Evolutionary conservation across 129 eudicot species (phyloP), one percentile per base, ranked within the genome.

Genomic region (Erigeron canadensis): DNA sequence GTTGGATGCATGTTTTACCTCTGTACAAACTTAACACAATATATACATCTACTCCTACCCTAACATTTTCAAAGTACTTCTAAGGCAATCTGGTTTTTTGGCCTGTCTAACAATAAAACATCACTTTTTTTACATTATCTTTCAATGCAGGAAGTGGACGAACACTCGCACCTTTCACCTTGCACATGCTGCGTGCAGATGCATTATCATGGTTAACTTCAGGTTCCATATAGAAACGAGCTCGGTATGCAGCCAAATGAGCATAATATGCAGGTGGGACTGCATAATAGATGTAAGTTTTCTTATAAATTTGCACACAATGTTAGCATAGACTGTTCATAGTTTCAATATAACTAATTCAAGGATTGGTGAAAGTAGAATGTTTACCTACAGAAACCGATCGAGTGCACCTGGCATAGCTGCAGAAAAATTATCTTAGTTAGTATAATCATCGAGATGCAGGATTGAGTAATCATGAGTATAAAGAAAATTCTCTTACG

Each of bases 221-320:
- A 6, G 90, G 95, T 72, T 87, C 98, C 96, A 89, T 84, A 69
- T 89, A 93, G 78, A 87, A 93, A 21, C 98, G 86, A 41, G 98
- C 98, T 45, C 98, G 85, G 67, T 85, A 93, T 16, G 98, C 98
- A 69, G 98, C 98, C 77, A 93, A 63, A 78, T 93, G 98, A 42
- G 98, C 98, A 65, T 93, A 93, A 79, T 93, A 89, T 21, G 98
- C 98, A 17, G 98, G 98, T 60, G 98, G 98, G 15, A 93, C 98
- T 93, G 96, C 73, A 41, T 19, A 19, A 40, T 0, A 74, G 1
- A 54, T 16, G 7, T 13, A 37, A 2, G 19, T 38, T 22, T 18
- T 43, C 6, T 66, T 44, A 67, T 23, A 55, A 8, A 11, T 13
- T 21, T 65, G 38, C 56, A 55, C 38, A 3, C n/a, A 21, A 50